Evolutionary conservation across 2,329 filamentous ascomycete species (phyloP), one percentile per base, ranked within the genome.

Genomic region (Cladosporium phlei): DNA sequence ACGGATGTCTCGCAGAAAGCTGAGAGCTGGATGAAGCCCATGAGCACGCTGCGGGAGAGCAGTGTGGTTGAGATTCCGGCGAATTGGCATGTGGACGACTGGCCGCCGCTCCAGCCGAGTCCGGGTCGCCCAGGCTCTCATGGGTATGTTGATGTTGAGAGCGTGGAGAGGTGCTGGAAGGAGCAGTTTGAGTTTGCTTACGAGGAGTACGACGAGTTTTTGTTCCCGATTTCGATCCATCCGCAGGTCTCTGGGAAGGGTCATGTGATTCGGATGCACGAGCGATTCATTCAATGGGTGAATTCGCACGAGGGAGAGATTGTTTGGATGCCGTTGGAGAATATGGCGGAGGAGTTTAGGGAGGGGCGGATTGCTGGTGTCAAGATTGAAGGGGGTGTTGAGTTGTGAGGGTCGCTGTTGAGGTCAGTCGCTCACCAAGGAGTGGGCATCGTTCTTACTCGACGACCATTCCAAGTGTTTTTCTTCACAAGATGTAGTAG

Each of bases 211-310:
- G 69, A 72, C 10, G 62, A 61, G 7, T 74, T 74, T 47, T 60
- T 74, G 7, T 74, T 74, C 50, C 70, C 70, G 2, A 71, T 74
- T 29, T 67, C 61, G 24, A 69, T 73, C 32, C 71, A 74, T 56
- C 72, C 72, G 14, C 69, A 75, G 51, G 70, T 74, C 7, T 68
- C 65, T 52, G 72, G 71, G 4, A 72, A 71, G 59, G 67, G 71
- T 20, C 70, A 74, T 52, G 66, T 72, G 5, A 58, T 73, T 14
- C 42, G 71, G 47, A 66, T 75, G 69, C 71, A 73, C 58, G 70
- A 73, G 59, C 53, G 56, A 24, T 56, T 74, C 14, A 72, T 74
- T 42, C 66, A 73, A 49, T 69, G 69, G 57, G 64, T 74, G 43
- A 72, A 71, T 54, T 54, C 54, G 19, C 66, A 71, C 40, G 66